Percentiles rank a stretch among this genome's conserved stretches.
These are phyloP conservation scores for Hyphopichia burtonii DNA, from an alignment of 1,139 yeast genomes.

Conservation along the genomic window DNA sequence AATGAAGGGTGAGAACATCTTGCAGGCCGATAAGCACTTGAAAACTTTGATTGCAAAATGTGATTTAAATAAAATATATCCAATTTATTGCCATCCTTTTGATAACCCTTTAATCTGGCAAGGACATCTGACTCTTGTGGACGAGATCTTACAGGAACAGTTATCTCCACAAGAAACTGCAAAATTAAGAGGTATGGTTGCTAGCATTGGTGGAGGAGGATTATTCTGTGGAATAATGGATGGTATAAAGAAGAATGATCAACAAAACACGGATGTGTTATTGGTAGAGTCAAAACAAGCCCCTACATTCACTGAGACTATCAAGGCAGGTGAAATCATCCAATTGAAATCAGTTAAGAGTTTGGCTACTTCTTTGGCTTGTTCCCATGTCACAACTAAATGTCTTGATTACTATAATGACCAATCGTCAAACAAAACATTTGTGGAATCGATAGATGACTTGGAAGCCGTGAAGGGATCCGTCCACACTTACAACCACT, in stretches of 20 bases:
- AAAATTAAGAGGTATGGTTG: conserved; percentile 34
- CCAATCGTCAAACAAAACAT: conserved; percentile 14
- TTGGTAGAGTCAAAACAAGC: conserved; percentile 41
- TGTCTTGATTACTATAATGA: conserved; percentile 25
- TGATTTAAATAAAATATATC: conserved; percentile 15
- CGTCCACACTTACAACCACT: conserved; percentile 23
- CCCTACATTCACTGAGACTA: conserved; percentile 34
- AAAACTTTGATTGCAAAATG: conserved; percentile 16
- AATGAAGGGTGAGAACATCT: conserved; percentile 32
- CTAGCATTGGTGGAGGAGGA: conserved; percentile 47
- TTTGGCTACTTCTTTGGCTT: conserved; percentile 40
- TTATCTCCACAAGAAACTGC: conserved; percentile 13
- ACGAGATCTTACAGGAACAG: conserved; percentile 26
- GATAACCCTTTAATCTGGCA: conserved; percentile 40
- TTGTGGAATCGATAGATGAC: conserved; percentile 33
- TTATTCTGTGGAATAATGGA: conserved; percentile 37
- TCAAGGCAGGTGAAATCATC: conserved; percentile 27
- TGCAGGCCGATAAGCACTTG: conserved; percentile 37
- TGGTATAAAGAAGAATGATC: conserved; percentile 24
- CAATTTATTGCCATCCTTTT: conserved; percentile 43
- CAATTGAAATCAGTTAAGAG: conserved; percentile 29
- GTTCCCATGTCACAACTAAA: conserved; percentile 34
- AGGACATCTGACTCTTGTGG: conserved; percentile 37
- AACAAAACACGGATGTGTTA: conserved; percentile 22
- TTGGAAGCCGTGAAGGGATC: conserved; percentile 32